Evolutionary conservation across 768 basidiomycete species (phyloP).

Genomic region (Auriculariales sp.): DNA sequence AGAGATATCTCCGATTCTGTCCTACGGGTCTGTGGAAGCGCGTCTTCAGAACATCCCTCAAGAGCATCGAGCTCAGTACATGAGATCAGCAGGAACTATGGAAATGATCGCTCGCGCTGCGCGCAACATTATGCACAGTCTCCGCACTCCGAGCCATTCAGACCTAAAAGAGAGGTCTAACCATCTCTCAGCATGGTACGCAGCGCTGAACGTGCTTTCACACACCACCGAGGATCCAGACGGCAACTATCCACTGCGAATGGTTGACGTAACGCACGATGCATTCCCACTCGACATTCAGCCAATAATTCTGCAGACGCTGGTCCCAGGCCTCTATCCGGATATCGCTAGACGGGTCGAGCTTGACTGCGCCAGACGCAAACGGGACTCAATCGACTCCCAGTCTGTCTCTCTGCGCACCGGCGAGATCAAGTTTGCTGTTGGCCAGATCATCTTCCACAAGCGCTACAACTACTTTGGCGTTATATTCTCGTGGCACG

Average conservation of each 20-base stretch:
- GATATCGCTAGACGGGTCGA: background rate
- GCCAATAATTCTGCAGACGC: background rate
- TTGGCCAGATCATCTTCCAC: background rate
- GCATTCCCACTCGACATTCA: background rate
- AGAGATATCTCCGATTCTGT: constrained; percentile 17
- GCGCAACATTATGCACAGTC: background rate
- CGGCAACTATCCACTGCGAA: background rate
- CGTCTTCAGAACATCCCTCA: background rate
- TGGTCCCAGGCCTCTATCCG: background rate
- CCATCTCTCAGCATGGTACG: background rate
- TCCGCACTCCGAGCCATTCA: constrained; percentile 16
- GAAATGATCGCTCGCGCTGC: background rate
- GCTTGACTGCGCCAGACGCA: background rate
- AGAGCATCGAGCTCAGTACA: constrained; percentile 9
- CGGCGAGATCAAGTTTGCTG: background rate
- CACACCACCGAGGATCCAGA: background rate
- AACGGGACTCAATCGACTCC: background rate
- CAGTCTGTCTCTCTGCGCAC: background rate
- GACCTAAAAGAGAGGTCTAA: constrained; percentile 32
- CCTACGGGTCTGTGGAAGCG: constrained; percentile 39
- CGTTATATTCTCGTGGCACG: background rate
- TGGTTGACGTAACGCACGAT: background rate
- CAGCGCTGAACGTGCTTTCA: background rate
- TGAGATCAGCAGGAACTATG: background rate
- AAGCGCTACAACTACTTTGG: background rate